phyloP scores from a whole-genome alignment of 2,329 filamentous ascomycete species.

The Aspergillus proliferans region DNA sequence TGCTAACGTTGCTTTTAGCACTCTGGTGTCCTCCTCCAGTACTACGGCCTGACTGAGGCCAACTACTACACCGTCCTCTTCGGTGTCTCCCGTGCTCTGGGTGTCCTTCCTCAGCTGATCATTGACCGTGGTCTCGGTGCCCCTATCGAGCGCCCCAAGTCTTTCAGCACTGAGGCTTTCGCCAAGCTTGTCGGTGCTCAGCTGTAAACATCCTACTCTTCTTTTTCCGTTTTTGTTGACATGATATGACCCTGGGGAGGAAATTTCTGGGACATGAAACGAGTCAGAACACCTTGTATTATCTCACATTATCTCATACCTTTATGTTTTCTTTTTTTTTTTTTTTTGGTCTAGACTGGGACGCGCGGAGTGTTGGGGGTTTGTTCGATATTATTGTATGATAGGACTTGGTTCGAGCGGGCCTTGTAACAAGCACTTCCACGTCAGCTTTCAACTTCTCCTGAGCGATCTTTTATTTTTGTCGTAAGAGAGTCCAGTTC shows the following conservation, averaged over 20 bases:
- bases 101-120: slow-evolving; percentile 98
- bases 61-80: slow-evolving; percentile 99
- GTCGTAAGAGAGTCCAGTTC: background rate
- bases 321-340: slow-evolving; percentile 5
- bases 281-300: slow-evolving; percentile 19
- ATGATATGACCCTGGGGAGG: slow-evolving; percentile 9
- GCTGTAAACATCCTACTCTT: slow-evolving; percentile 56
- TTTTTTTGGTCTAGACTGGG: slow-evolving; percentile 14
- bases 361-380: slow-evolving; percentile 26
- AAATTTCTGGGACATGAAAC: slow-evolving; percentile 8
- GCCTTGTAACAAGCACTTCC: slow-evolving; percentile 33
- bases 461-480: slow-evolving; percentile 7
- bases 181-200: slow-evolving; percentile 86
- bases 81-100: slow-evolving; percentile 94
- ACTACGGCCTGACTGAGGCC: slow-evolving; percentile 98
- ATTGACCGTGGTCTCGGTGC: slow-evolving; percentile 96
- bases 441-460: slow-evolving; percentile 14
- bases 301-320: slow-evolving; percentile 4
- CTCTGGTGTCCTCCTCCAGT: slow-evolving; percentile 97
- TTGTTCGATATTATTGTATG: slow-evolving; percentile 31
- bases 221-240: slow-evolving; percentile 5
- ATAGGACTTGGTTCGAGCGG: slow-evolving; percentile 36
- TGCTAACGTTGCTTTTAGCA: slow-evolving; percentile 45
- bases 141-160: slow-evolving; percentile 98
- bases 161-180: slow-evolving; percentile 95